Base-by-base conservation (phyloP, 129 eudicot species). In the Artemisia argyi region DNA sequence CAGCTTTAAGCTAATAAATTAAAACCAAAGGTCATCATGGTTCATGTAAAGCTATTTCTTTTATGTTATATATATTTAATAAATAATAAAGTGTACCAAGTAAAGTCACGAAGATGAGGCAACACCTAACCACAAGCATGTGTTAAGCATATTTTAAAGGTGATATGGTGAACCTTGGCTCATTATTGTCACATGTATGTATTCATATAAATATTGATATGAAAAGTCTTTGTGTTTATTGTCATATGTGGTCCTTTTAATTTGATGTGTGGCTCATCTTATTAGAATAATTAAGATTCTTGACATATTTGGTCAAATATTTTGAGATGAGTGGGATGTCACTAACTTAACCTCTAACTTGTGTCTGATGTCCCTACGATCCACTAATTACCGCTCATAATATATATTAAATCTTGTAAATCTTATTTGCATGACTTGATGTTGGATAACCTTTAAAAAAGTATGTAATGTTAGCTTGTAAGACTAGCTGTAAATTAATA, bases 51-150 rank as follows among this genome's bases (percentile, higher is more conserved):
- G 77, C 54, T 72, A 50, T 78, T 47, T 64, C 61, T 57, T 78
- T 65, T 46, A 72, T 44, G 20, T 20, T 64, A 30, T 78, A 78
- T 54, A 56, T 71, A 5, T 35, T 5, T 24, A 26, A 60, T 63
- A 71, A 35, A 71, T 54, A 26, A 68, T 54, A 78, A 78, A 63
- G 65, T 69, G 64, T 60, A 68, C 22, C 58, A 35, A 75, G 20
- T 20, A 39, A 69, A 54, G 55, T 69, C 71, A 61, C 22, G 30
- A 69, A 77, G 71, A 47, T 48, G 19, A 46, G 77, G 73, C 77
- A 47, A 58, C 82, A 71, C 65, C 77, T 78, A 78, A 72, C 76
- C 73, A 63, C 73, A 73, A 76, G 67, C 82, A 78, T 78, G 82
- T 72, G 73, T 78, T 51, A 67, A 74, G 59, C 65, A 78, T 78